Evolutionary conservation across 179 eudicot genomes (phyloP).

Genomic region (Drosera spatulata): DNA sequence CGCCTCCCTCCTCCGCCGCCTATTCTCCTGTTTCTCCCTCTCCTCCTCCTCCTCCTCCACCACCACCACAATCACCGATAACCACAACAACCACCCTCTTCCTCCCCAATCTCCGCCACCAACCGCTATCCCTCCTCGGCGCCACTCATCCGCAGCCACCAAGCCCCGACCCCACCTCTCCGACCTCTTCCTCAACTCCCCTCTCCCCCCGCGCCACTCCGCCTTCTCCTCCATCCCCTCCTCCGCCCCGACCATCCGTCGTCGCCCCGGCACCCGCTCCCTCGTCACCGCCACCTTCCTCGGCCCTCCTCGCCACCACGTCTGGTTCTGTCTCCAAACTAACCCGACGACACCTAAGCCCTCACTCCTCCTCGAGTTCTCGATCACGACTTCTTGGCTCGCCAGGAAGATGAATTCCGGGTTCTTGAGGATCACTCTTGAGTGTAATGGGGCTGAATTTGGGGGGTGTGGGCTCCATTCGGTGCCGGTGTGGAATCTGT

Average conservation of each 20-base stretch:
- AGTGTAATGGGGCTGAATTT: constrained; percentile 30
- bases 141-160: too few species aligned
- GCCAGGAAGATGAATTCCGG: constrained; percentile 71
- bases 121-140: too few species aligned
- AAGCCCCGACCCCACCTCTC: too few species aligned
- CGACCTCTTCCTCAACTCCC: too few species aligned
- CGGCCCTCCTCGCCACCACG: constrained; percentile 71
- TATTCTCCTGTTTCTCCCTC: too few species aligned
- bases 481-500: constrained; percentile 59
- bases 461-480: constrained; percentile 47
- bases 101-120: too few species aligned
- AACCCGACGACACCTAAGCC: constrained; percentile 53
- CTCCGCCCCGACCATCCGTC: constrained; percentile 2
- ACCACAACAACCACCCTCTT: too few species aligned
- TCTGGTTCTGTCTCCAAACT: constrained; percentile 70
- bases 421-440: constrained; percentile 53
- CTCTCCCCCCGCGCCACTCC: too few species aligned
- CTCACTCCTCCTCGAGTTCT: constrained; percentile 61
- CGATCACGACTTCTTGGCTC: constrained; percentile 48
- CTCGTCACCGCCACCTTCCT: constrained; percentile 83
- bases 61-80: too few species aligned
- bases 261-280: constrained; percentile 18
- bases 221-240: constrained; percentile 4
- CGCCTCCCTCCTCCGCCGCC: too few species aligned
- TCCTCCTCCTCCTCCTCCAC: too few species aligned